phyloP scores from a whole-genome alignment of 805 yeast species.

The Sugiyamaella mastotermitis region DNA sequence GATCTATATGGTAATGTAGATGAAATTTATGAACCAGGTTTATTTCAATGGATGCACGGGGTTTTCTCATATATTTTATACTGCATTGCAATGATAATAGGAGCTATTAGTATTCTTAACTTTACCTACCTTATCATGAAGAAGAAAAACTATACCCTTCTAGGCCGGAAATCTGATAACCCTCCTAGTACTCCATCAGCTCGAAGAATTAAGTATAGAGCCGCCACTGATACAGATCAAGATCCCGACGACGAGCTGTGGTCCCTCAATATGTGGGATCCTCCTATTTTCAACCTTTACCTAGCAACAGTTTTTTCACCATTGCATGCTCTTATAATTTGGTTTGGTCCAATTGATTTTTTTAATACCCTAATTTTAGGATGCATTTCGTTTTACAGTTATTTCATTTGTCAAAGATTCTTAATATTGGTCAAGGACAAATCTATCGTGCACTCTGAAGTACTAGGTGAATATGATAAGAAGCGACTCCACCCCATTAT shows the following conservation, averaged over 20 bases:
- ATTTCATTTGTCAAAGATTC: constrained; percentile 39
- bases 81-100: constrained; percentile 1
- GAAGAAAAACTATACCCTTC: constrained; percentile 17
- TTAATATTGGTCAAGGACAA: constrained; percentile 49
- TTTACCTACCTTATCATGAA: constrained; percentile 11
- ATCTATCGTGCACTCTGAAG: constrained; percentile 52
- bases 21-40: neutral
- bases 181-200: constrained; percentile 25
- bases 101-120: constrained; percentile 14
- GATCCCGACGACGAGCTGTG: constrained; percentile 29
- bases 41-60: neutral
- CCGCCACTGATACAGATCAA: neutral
- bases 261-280: constrained; percentile 62
- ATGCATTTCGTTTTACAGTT: constrained; percentile 29
- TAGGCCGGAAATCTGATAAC: constrained; percentile 17
- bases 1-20: constrained; percentile 1
- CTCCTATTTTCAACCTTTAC: constrained; percentile 49
- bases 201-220: constrained; percentile 7
- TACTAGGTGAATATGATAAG: constrained; percentile 54
- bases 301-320: constrained; percentile 58
- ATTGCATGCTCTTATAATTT: constrained; percentile 40
- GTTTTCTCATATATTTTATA: constrained; percentile 1
- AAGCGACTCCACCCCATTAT: constrained; percentile 58
- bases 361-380: constrained; percentile 35
- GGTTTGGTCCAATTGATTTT: constrained; percentile 33